Conservation (phyloP, 2,329 filamentous ascomycete genomes). For the Diplodia corticola region DNA sequence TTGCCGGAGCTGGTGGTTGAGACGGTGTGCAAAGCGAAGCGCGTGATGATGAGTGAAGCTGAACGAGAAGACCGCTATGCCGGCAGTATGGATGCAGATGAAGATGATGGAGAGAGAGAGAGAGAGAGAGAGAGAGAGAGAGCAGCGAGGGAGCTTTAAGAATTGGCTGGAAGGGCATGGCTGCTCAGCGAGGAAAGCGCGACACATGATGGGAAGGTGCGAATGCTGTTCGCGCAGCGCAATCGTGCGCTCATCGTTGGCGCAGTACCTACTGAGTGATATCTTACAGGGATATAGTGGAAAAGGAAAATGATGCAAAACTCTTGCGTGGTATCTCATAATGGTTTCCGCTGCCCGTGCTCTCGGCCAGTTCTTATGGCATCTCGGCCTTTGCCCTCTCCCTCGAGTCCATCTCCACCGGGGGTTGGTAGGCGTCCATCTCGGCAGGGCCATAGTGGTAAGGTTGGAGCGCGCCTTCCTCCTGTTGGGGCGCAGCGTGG, state of each 20-base stretch:
- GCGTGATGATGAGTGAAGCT: background rate
- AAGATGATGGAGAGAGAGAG: background rate
- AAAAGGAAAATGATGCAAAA: background rate
- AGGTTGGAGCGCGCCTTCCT: background rate
- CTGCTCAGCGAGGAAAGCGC: background rate
- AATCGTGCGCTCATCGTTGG: background rate
- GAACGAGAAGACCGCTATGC: background rate
- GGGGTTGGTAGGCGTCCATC: background rate
- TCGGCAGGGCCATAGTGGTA: conserved; percentile 5
- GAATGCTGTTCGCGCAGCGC: too few relatives aligned
- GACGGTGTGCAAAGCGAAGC: too few relatives aligned
- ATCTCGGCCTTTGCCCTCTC: conserved; percentile 2
- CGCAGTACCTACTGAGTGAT: background rate
- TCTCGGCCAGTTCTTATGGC: background rate
- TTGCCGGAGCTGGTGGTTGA: too few relatives aligned
- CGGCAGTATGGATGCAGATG: background rate
- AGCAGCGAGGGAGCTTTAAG: background rate
- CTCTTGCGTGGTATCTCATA: background rate
- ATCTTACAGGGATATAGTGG: background rate
- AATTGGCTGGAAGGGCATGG: background rate
- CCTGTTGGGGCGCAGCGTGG: background rate
- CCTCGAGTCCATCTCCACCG: background rate
- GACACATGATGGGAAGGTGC: background rate
- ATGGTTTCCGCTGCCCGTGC: background rate
- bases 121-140: too few relatives aligned